A percentile compares a stretch with the other conserved stretches of the same genome.
Conservation (phyloP, 108 stramenopile species). For the Pseudonitzschia multistriata region DNA sequence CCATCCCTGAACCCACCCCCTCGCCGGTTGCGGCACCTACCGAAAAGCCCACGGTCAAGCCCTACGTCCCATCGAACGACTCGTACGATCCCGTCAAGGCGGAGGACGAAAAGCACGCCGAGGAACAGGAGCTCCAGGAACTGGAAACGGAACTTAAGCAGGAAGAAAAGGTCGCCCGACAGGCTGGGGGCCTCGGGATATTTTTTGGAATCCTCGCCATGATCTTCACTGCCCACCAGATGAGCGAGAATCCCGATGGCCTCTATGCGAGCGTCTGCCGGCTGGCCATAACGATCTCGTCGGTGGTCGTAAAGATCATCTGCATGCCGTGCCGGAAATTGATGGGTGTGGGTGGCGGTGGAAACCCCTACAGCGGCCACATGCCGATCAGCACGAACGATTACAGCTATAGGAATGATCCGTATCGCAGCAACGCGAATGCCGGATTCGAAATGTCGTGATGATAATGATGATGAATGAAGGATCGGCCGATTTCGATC, state of each 20-base stretch:
- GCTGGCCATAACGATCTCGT: conserved; percentile 47
- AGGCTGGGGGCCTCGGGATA: conserved; percentile 60
- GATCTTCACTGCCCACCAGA: conserved; percentile 78
- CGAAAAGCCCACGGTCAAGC: conserved; percentile 8
- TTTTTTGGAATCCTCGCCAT: conserved; percentile 56
- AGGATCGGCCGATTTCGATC: no score
- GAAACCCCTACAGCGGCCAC: conserved; percentile 37
- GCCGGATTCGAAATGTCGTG: conserved; percentile 43
- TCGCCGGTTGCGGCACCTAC: neutral
- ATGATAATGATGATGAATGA: neutral
- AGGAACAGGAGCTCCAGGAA: conserved; percentile 30
- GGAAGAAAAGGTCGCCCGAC: conserved; percentile 65
- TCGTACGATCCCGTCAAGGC: conserved; percentile 17
- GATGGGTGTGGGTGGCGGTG: conserved; percentile 25
- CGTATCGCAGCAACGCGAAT: conserved; percentile 17
- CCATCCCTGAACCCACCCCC: neutral
- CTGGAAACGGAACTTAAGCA: conserved; percentile 39
- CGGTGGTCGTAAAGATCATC: conserved; percentile 61
- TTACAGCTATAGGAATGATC: conserved; percentile 36
- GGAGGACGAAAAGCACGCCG: conserved; percentile 19
- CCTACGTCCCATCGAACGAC: conserved; percentile 20
- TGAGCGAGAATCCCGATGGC: conserved; percentile 84
- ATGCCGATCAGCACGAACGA: conserved; percentile 49
- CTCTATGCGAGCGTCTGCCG: conserved; percentile 65
- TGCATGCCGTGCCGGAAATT: conserved; percentile 65